Evolutionary conservation across 192 early-diverging fungal genomes (phyloP).

Genomic region (Backusella tarrabulga): DNA sequence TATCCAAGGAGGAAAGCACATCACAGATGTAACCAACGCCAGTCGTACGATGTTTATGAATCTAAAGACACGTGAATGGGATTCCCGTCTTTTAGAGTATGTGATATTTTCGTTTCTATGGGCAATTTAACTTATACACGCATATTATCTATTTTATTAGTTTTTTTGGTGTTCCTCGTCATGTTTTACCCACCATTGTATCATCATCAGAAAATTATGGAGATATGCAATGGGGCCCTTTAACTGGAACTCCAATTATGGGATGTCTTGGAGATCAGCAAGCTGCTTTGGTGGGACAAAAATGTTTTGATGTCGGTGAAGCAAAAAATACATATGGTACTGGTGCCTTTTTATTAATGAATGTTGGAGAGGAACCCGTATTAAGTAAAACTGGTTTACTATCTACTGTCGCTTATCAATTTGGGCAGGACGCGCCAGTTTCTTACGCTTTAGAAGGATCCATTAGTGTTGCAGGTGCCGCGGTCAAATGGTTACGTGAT

Average conservation of each 20-base stretch:
- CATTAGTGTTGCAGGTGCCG: constrained; percentile 88
- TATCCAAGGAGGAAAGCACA: constrained; percentile 65
- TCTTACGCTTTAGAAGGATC: constrained; percentile 95
- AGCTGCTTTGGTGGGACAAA: constrained; percentile 91
- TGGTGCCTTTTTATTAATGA: constrained; percentile 95
- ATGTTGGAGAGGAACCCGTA: constrained; percentile 79
- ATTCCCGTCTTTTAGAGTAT: constrained; percentile 65
- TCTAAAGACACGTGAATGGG: constrained; percentile 79
- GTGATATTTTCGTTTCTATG: background rate
- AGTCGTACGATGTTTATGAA: constrained; percentile 96
- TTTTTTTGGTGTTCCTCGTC: constrained; percentile 67
- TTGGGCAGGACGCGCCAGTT: constrained; percentile 60
- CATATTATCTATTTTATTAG: background rate
- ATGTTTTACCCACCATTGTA: constrained; percentile 72
- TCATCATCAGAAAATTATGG: constrained; percentile 88
- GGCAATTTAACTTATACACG: too few relatives aligned
- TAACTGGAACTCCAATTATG: constrained; percentile 74
- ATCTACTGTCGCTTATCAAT: constrained; percentile 87
- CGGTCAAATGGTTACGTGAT: constrained; percentile 90
- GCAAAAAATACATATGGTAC: constrained; percentile 98
- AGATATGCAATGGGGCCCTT: constrained; percentile 52
- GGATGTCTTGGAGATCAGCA: constrained; percentile 96
- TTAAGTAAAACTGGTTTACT: constrained; percentile 80
- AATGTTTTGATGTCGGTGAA: constrained; percentile 82
- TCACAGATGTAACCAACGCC: constrained; percentile 94